A percentile compares a stretch with the other conserved stretches of the same genome.
Evolutionary conservation across 305 asterid genomes (phyloP).

Genomic region (Fraxinus angustifolia): DNA sequence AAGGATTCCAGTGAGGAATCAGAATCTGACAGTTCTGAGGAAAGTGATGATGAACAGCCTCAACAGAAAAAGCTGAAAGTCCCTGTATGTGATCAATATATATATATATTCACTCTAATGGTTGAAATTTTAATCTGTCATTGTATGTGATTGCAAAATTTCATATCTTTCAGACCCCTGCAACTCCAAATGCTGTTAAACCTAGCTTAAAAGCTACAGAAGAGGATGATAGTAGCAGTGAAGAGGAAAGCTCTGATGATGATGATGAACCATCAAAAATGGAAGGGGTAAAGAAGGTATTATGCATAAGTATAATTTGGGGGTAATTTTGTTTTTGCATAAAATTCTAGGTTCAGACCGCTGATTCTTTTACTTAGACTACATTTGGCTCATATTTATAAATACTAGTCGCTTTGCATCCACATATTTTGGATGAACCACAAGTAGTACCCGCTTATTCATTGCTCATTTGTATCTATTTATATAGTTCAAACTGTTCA

Average conservation of each 20-base stretch:
- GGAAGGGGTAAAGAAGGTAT: conserved; percentile 13
- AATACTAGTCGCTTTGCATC: neutral
- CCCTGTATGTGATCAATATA: conserved; percentile 17
- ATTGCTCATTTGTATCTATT: neutral
- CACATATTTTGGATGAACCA: neutral
- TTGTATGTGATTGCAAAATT: neutral
- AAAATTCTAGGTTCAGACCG: neutral
- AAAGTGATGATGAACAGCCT: conserved; percentile 51
- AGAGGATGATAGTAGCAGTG: conserved; percentile 14
- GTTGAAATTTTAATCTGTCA: neutral
- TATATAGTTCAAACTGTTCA: neutral
- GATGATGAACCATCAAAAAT: conserved; percentile 22
- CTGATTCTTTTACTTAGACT: neutral
- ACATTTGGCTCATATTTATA: neutral
- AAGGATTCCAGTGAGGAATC: conserved; percentile 24
- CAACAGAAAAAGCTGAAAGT: conserved; percentile 41
- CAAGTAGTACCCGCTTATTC: neutral
- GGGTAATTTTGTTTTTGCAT: neutral
- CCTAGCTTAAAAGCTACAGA: conserved; percentile 9
- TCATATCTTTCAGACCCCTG: neutral
- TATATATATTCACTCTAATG: neutral
- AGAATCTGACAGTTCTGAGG: conserved; percentile 46
- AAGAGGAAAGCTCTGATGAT: conserved; percentile 53
- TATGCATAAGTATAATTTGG: neutral
- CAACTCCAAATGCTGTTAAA: conserved; percentile 19